Evolutionary conservation across 2,329 filamentous ascomycete genomes (phyloP), one percentile per base, ranked within the genome.

Genomic region (Ascomycota sp.): DNA sequence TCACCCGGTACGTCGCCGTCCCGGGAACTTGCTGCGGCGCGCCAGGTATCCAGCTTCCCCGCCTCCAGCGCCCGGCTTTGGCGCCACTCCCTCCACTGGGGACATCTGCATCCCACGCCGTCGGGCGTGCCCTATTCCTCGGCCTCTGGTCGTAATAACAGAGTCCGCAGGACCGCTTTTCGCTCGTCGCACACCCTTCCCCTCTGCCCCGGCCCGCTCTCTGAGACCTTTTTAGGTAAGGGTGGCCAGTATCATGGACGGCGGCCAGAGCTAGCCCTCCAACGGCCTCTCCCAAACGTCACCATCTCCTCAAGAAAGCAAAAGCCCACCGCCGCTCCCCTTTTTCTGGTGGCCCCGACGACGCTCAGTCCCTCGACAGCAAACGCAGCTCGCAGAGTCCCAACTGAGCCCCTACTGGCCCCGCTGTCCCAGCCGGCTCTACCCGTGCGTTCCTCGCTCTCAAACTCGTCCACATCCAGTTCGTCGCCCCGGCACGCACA

Each of bases 341-440:
- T 39, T 56, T 60, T 37, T 61, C 53, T 29, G 57, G 56, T 45
- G 57, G 54, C 46, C 51, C 62, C 54, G 63, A 68, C 56, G 65
- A 70, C 55, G 54, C 60, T 51, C 56, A 56, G 43, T 69, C 64
- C 40, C 52, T 72, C 42, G 58, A 61, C 51, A 71, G 64, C 57
- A 64, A 70, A 59, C 61, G 63, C 51, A 74, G 68, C 62, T 70
- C 68, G 40, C 61, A 64, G 43, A 72, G 65, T 49, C 57, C 74
- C 47, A 63, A 58, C 48, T 62, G 66, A 47, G 59, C 65, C 46
- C 67, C 69, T 45, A 4, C 15, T 17, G 15, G 15, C 15, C 15
- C 15, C 15, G 15, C 15, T 17, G 15, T 17, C 15, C 15, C 15
- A 3, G 15, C 15, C 15, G 15, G 15, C 15, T 17, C 15, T 17